A percentile compares a stretch with the other conserved stretches of the same genome.
phyloP scores from a whole-genome alignment of 2,329 filamentous ascomycete genomes.

The Aureobasidium sp. region DNA sequence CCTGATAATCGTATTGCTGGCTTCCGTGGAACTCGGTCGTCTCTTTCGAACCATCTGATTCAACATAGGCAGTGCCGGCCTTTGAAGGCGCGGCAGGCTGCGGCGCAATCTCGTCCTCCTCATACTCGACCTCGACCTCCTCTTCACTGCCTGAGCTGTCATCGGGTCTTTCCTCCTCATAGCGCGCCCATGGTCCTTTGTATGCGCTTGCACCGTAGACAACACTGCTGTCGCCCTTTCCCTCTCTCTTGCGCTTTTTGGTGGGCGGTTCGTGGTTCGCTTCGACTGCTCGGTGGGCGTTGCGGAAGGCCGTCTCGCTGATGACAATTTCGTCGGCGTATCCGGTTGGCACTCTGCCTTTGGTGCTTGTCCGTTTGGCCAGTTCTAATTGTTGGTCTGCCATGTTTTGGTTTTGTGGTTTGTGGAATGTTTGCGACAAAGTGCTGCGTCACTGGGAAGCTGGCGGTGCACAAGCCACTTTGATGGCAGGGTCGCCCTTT shows the following conservation, averaged over 20 bases:
- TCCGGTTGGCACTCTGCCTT: slow-evolving; percentile 58
- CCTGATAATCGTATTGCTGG: slow-evolving; percentile 84
- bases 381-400: slow-evolving; percentile 17
- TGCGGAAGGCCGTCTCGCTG: slow-evolving; percentile 83
- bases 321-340: slow-evolving; percentile 81
- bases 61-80: slow-evolving; percentile 44
- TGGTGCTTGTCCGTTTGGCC: slow-evolving; percentile 27
- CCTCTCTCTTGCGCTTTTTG: slow-evolving; percentile 76
- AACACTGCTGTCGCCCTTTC: slow-evolving; percentile 74
- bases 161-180: slow-evolving; percentile 65
- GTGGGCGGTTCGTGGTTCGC: slow-evolving; percentile 46
- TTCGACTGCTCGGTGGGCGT: slow-evolving; percentile 75
- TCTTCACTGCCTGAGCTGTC: slow-evolving; percentile 64
- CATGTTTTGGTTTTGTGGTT: not conserved
- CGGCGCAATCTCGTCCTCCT: slow-evolving; percentile 63
- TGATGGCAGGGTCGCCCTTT: not conserved
- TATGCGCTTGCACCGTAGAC: slow-evolving; percentile 85
- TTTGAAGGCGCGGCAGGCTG: slow-evolving; percentile 55
- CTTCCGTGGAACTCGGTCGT: slow-evolving; percentile 81
- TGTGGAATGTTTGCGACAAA: not conserved
- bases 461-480: not conserved
- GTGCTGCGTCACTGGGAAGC: not conserved
- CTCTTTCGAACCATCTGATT: slow-evolving; percentile 50
- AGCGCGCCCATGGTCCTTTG: slow-evolving; percentile 89
- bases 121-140: slow-evolving; percentile 63